A percentile compares a stretch with the other conserved stretches of the same genome.
These are phyloP conservation scores for Chenopodium quinoa DNA, from an alignment of 148 eudicot genomes.

Conservation along the genomic window DNA sequence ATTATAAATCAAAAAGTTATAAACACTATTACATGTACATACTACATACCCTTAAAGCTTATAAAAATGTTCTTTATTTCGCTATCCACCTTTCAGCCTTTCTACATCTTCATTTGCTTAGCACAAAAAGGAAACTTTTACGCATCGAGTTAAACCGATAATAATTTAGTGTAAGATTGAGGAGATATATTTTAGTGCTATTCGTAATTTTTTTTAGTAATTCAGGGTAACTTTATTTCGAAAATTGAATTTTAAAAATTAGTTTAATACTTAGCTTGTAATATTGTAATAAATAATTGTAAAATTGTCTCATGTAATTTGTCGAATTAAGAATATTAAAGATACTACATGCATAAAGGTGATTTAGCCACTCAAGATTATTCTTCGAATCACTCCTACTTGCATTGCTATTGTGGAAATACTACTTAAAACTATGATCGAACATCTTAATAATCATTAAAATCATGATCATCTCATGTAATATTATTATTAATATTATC, in stretches of 20 bases:
- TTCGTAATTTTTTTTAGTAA: too few species aligned
- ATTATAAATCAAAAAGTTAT: neutral
- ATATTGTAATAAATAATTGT: too few species aligned
- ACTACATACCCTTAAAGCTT: neutral
- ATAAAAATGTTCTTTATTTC: neutral
- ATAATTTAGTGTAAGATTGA: too few species aligned
- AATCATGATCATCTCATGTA: slow-evolving; percentile 3
- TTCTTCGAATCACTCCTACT: slow-evolving; percentile 10
- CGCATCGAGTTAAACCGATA: too few species aligned
- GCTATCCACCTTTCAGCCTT: slow-evolving; percentile 6
- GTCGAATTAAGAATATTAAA: too few species aligned
- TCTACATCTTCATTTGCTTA: neutral
- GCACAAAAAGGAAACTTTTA: neutral
- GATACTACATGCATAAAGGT: neutral
- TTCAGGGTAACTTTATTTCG: too few species aligned
- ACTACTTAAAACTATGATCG: neutral
- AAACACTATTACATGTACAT: neutral
- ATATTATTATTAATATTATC: neutral
- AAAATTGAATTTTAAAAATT: too few species aligned
- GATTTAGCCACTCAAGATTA: slow-evolving; percentile 5
- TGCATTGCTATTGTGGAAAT: neutral
- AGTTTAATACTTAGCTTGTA: too few species aligned
- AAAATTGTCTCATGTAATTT: too few species aligned
- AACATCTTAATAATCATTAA: slow-evolving; percentile 10
- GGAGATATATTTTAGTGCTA: too few species aligned